phyloP scores from a whole-genome alignment of 2,329 filamentous ascomycete genomes.

The Penicillium sp. region DNA sequence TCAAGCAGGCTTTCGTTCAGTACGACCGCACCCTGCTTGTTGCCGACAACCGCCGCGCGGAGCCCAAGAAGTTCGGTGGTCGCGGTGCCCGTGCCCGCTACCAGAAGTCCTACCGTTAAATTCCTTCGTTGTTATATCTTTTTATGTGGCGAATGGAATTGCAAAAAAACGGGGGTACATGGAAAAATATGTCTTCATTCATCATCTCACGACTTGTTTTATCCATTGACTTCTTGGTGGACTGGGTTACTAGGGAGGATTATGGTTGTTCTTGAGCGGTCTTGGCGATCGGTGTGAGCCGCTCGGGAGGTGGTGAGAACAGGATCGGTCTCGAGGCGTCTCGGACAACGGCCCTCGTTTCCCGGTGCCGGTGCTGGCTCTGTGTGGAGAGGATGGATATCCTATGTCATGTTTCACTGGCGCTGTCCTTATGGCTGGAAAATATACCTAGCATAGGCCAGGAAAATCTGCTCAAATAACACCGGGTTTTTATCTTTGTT shows the following conservation, averaged over 20 bases:
- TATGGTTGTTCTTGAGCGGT: conserved; percentile 19
- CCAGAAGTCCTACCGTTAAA: conserved; percentile 99
- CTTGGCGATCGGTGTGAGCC: conserved; percentile 13
- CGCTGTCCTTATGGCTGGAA: conserved; percentile 28
- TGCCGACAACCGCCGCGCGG: conserved; percentile 97
- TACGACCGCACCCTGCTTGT: conserved; percentile 98
- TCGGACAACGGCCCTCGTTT: conserved; percentile 15
- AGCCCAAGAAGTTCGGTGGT: conserved; percentile 91
- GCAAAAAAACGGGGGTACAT: conserved; percentile 20
- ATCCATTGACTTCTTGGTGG: conserved; percentile 25
- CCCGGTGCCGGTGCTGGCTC: conserved; percentile 24
- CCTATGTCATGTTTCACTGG: conserved; percentile 27
- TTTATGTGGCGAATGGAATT: conserved; percentile 57
- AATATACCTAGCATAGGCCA: conserved; percentile 33
- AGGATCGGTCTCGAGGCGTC: conserved; percentile 20
- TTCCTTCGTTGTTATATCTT: conserved; percentile 18
- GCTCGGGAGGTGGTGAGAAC: conserved; percentile 17
- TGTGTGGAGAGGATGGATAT: conserved; percentile 23
- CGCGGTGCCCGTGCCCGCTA: conserved; percentile 91
- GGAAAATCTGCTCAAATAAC: conserved; percentile 34
- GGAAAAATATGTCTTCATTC: conserved; percentile 23
- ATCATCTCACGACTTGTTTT: conserved; percentile 27
- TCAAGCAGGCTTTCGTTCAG: conserved; percentile 94
- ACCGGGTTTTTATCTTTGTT: conserved; percentile 31
- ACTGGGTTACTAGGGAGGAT: conserved; percentile 25